These are phyloP conservation scores for Aspergillus persii DNA, from an alignment of 2,329 filamentous ascomycete genomes.

Conservation along the genomic window DNA sequence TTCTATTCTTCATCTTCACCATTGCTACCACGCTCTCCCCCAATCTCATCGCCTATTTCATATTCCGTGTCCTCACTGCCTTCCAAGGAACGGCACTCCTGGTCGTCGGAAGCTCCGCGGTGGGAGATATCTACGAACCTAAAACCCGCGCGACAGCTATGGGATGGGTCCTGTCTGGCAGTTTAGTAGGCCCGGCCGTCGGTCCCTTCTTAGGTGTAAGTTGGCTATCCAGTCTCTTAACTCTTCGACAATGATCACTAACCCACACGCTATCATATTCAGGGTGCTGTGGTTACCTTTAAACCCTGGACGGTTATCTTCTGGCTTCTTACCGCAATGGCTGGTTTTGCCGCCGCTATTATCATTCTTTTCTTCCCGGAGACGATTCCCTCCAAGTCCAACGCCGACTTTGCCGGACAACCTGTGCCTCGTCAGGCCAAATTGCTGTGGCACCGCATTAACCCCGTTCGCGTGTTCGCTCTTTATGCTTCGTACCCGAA, in stretches of 20 bases:
- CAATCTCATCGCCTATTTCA: slow-evolving; percentile 67
- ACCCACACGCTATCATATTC: slow-evolving; percentile 31
- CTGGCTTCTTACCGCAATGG: slow-evolving; percentile 71
- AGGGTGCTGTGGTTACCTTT: slow-evolving; percentile 75
- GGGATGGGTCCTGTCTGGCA: slow-evolving; percentile 70
- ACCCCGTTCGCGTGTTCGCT: slow-evolving; percentile 61
- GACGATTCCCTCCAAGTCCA: slow-evolving; percentile 66
- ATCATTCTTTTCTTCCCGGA: slow-evolving; percentile 69
- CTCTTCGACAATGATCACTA: neutral
- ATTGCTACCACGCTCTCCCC: slow-evolving; percentile 70
- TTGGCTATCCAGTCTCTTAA: neutral
- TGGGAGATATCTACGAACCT: slow-evolving; percentile 65
- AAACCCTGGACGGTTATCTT: slow-evolving; percentile 72
- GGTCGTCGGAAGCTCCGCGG: slow-evolving; percentile 67
- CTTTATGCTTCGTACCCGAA: slow-evolving; percentile 68
- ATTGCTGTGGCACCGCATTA: slow-evolving; percentile 62
- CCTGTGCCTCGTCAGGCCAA: slow-evolving; percentile 48
- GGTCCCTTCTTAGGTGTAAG: slow-evolving; percentile 48
- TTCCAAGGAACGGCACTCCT: slow-evolving; percentile 74
- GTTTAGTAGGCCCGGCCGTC: slow-evolving; percentile 68
- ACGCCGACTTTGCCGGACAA: slow-evolving; percentile 60
- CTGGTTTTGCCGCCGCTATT: slow-evolving; percentile 57
- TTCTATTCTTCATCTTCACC: slow-evolving; percentile 67
- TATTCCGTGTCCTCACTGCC: slow-evolving; percentile 71
- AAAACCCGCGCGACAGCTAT: slow-evolving; percentile 70